These are phyloP conservation scores for Fragilariopsis cylindrus DNA, from an alignment of 108 stramenopile genomes.

Conservation along the genomic window DNA sequence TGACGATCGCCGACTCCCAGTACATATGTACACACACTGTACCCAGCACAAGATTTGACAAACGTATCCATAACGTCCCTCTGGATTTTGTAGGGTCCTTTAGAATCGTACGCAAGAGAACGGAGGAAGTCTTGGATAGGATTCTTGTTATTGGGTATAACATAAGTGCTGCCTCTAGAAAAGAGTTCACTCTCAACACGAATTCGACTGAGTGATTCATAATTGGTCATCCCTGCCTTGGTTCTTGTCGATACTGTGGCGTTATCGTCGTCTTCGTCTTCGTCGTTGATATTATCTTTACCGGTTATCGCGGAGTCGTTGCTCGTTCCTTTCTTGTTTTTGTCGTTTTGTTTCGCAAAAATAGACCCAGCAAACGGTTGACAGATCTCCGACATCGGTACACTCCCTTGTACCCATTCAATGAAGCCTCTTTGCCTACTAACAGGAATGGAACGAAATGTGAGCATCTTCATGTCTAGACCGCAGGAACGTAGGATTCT, in stretches of 20 bases:
- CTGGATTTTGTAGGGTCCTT: slow-evolving; percentile 70
- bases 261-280: slow-evolving; percentile 15
- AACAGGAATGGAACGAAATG: slow-evolving; percentile 79
- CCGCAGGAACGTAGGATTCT: slow-evolving; percentile 71
- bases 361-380: slow-evolving; percentile 57
- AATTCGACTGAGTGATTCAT: slow-evolving; percentile 66
- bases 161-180: background rate
- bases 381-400: slow-evolving; percentile 83
- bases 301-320: background rate
- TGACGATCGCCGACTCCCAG: slow-evolving; percentile 91
- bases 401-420: slow-evolving; percentile 84
- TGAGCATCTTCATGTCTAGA: slow-evolving; percentile 80
- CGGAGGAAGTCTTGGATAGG: slow-evolving; percentile 88
- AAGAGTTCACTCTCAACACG: background rate
- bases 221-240: slow-evolving; percentile 59
- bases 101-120: slow-evolving; percentile 56
- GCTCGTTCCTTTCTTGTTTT: background rate
- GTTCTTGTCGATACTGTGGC: slow-evolving; percentile 32
- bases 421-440: slow-evolving; percentile 76
- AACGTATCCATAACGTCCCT: slow-evolving; percentile 89
- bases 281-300: slow-evolving; percentile 23
- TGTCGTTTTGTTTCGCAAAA: slow-evolving; percentile 23
- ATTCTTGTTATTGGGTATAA: slow-evolving; percentile 47
- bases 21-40: slow-evolving; percentile 97
- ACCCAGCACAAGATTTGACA: slow-evolving; percentile 96